A percentile compares a stretch with the other conserved stretches of the same genome.
Conservation (phyloP, 352 stramenopile species). For the Phytophthora agathidicida region DNA sequence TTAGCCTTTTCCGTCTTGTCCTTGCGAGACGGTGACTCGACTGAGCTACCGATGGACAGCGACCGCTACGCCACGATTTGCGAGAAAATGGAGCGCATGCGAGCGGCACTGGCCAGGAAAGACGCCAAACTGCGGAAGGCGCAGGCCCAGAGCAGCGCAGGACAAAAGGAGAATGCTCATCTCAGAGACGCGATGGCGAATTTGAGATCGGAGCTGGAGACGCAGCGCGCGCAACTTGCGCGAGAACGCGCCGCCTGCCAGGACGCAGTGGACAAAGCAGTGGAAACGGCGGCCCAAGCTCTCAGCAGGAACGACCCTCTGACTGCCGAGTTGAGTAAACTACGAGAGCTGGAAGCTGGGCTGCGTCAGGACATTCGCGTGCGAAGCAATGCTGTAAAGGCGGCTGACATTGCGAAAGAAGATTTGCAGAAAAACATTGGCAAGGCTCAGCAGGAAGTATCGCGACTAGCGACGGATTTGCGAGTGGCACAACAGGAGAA, state of each 20-base stretch:
- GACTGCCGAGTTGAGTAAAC: slow-evolving; percentile 1
- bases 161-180: slow-evolving; percentile 12
- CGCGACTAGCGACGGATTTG: neutral
- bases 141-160: slow-evolving; percentile 30
- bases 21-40: slow-evolving; percentile 8
- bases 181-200: slow-evolving; percentile 1
- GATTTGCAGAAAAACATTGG: slow-evolving; percentile 21
- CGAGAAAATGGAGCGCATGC: slow-evolving; percentile 43
- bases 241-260: slow-evolving; percentile 29
- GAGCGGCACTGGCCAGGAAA: slow-evolving; percentile 32
- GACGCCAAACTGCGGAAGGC: slow-evolving; percentile 43
- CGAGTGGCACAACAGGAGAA: slow-evolving; percentile 12
- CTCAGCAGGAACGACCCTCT: slow-evolving; percentile 37
- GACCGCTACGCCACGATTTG: slow-evolving; percentile 53
- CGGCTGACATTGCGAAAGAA: neutral
- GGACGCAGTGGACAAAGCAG: slow-evolving; percentile 42
- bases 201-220: slow-evolving; percentile 13
- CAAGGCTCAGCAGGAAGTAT: neutral
- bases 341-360: slow-evolving; percentile 3
- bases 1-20: slow-evolving; percentile 36
- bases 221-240: slow-evolving; percentile 20
- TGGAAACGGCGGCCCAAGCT: slow-evolving; percentile 48
- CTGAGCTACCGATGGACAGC: slow-evolving; percentile 38
- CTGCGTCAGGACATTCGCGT: slow-evolving; percentile 3
- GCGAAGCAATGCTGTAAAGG: neutral